Evolutionary conservation across 306 rosid species (phyloP), one percentile per base, ranked within the genome.

Genomic region (Alnus rubra): DNA sequence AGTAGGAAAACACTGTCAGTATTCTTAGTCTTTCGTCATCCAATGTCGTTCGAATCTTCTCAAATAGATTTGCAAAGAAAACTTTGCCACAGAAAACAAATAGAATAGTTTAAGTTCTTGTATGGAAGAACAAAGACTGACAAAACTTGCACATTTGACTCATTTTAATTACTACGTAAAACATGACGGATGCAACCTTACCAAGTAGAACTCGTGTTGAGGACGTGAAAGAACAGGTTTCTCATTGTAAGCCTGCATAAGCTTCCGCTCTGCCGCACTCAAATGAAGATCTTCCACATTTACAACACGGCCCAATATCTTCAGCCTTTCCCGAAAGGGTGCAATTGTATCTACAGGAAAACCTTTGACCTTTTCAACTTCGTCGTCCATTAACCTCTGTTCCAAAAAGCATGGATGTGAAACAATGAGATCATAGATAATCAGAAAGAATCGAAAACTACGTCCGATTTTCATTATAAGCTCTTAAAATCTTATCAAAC

Each of bases 181-280:
- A 49, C 52, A 49, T 9, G 52, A 49, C 10, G 59, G 71, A 75
- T 50, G 50, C 49, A 47, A 62, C 69, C 93, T 77, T 81, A 96
- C 99, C 19, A 69, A 52, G 86, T 90, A 92, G 86, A 96, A 96
- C 88, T 91, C 92, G 8, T 96, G 99, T 75, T 96, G 99, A 59
- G 99, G 99, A 68, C 99, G 99, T 1, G 99, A 96, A 80, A 96
- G 98, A 70, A 96, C 99, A 4, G 99, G 99, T 80, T 96, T 96
- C 80, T 96, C 99, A 79, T 96, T 96, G 87, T 96, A 96, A 79
- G 99, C 98, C 84, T 93, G 98, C 93, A 96, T 91, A 48, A 96
- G 90, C 82, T 88, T 93, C 74, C 97, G 77, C 84, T 96, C 98
- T 7, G 99, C 86, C 9, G 90, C 92, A 80, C 91, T 89, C 83